Evolutionary conservation across 2,329 filamentous ascomycete genomes (phyloP).

Genomic region (Apiospora hydei): DNA sequence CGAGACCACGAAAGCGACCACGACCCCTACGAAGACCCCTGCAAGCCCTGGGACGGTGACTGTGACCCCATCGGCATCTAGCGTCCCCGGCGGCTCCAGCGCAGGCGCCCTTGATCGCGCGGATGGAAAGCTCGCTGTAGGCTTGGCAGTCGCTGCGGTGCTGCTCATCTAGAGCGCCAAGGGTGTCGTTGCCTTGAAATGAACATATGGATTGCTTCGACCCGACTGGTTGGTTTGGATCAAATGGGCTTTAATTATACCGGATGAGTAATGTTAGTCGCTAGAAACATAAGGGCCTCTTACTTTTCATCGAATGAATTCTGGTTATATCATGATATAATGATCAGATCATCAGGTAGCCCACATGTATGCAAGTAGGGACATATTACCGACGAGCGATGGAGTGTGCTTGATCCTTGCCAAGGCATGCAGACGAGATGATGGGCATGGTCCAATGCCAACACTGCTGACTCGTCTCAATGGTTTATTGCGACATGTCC

Average conservation of each 20-base stretch:
- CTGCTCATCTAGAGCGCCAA: not conserved
- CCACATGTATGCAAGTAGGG: too few relatives aligned
- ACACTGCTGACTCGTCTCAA: not conserved
- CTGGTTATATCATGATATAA: too few relatives aligned
- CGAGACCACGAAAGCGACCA: not conserved
- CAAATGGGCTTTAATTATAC: not conserved
- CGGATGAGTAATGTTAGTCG: not conserved
- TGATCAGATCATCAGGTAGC: too few relatives aligned
- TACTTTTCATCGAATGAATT: not conserved
- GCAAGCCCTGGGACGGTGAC: not conserved
- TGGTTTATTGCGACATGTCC: not conserved
- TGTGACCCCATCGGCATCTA: not conserved
- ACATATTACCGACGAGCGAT: not conserved
- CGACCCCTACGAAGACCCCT: not conserved
- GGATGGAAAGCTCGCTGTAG: conserved; percentile 15
- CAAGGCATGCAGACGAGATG: too few relatives aligned
- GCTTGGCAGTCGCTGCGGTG: conserved; percentile 1
- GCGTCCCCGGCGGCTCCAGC: not conserved
- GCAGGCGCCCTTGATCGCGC: not conserved
- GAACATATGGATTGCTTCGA: not conserved
- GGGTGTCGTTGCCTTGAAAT: not conserved
- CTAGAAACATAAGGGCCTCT: too few relatives aligned
- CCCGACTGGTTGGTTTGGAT: not conserved
- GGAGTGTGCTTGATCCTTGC: not conserved
- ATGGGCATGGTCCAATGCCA: not conserved